A percentile compares a stretch with the other conserved stretches of the same genome.
Evolutionary conservation across 805 yeast species (phyloP).

Genomic region (Yarrowia phangngaensis): DNA sequence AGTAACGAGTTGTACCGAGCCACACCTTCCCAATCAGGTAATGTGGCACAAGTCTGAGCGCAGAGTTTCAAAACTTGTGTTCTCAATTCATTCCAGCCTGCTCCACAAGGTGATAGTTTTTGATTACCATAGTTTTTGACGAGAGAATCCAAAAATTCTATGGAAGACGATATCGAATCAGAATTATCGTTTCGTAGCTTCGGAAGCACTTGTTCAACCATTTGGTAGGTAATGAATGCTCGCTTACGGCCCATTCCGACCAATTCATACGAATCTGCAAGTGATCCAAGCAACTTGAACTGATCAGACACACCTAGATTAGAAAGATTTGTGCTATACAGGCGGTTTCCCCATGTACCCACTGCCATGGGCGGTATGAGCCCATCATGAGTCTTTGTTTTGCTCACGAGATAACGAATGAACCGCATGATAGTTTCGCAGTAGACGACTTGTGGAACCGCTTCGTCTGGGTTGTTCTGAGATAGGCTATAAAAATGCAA

Average conservation of each 20-base stretch:
- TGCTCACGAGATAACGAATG: constrained; percentile 43
- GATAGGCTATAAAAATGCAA: constrained; percentile 47
- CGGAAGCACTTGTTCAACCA: constrained; percentile 17
- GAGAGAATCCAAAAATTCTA: constrained; percentile 48
- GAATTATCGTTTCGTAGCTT: constrained; percentile 12
- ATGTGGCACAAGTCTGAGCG: constrained; percentile 50
- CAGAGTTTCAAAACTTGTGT: constrained; percentile 53
- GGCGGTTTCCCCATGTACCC: constrained; percentile 46
- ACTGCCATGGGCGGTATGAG: constrained; percentile 43
- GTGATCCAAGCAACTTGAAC: constrained; percentile 57
- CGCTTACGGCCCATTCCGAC: constrained; percentile 59
- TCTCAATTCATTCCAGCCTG: constrained; percentile 57
- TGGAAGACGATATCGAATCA: constrained; percentile 23
- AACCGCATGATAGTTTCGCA: constrained; percentile 67
- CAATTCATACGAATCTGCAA: constrained; percentile 61
- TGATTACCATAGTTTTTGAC: constrained; percentile 54
- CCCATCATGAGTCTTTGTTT: constrained; percentile 12
- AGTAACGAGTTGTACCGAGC: constrained; percentile 51
- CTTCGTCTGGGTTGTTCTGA: constrained; percentile 58
- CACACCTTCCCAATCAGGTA: constrained; percentile 47
- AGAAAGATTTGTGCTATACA: constrained; percentile 47
- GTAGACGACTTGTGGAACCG: constrained; percentile 75
- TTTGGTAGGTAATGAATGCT: constrained; percentile 6
- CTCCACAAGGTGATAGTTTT: constrained; percentile 36
- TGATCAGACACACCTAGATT: constrained; percentile 52